Evolutionary conservation across 768 basidiomycete species (phyloP).

Genomic region (Boletus speciosus): DNA sequence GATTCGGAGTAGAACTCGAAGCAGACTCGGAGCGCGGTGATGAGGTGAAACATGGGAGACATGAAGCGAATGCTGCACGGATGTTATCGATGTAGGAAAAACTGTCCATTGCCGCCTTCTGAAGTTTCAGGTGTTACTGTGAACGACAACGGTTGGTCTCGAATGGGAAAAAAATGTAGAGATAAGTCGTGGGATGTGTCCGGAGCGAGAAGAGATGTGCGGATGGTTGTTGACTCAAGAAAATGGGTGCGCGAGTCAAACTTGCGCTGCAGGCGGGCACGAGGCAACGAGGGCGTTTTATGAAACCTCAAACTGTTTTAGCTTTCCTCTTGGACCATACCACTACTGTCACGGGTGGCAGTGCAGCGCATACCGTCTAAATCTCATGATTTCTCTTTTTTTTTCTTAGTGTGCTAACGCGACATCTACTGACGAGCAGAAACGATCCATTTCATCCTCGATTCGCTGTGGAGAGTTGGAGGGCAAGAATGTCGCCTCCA

Average conservation of each 20-base stretch:
- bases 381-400: too few species aligned
- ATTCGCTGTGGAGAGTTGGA: too few species aligned
- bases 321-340: too few species aligned
- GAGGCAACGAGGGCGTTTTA: not conserved
- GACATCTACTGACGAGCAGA: not conserved
- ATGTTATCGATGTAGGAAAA: conserved; percentile 65
- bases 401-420: too few species aligned
- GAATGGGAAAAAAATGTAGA: not conserved
- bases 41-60: conserved; percentile 52
- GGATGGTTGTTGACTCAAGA: not conserved
- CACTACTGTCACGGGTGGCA: too few species aligned
- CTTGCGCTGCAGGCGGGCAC: not conserved
- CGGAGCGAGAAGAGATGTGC: not conserved
- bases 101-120: conserved; percentile 32
- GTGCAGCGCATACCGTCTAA: not conserved
- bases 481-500: too few species aligned
- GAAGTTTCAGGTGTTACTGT: not conserved
- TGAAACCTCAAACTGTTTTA: too few species aligned
- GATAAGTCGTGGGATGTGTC: not conserved
- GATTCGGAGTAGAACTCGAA: conserved; percentile 9
- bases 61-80: conserved; percentile 55
- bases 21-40: conserved; percentile 32
- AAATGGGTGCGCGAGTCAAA: not conserved
- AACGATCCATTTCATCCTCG: not conserved
- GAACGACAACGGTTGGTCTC: not conserved